A percentile compares a stretch with the other conserved stretches of the same genome.
phyloP scores from a whole-genome alignment of 441 rosid genomes.

The Arabidopsis hybrid region DNA sequence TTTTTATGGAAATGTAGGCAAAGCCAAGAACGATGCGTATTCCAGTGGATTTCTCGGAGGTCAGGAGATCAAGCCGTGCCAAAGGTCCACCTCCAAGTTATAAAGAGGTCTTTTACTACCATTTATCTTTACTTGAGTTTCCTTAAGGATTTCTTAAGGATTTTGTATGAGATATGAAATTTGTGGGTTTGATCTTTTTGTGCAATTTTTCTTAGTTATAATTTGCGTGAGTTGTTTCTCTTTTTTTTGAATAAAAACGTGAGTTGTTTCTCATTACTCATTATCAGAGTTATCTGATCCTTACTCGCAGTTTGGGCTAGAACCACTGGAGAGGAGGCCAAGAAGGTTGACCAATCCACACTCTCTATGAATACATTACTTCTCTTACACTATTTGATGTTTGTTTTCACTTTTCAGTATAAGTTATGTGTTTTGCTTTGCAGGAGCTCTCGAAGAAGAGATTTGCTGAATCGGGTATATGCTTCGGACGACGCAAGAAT shows the following conservation, averaged over 20 bases:
- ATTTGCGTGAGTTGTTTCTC: too few species aligned
- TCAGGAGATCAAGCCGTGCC: conserved; percentile 75
- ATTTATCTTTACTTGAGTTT: background rate
- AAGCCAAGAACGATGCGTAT: conserved; percentile 48
- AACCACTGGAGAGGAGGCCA: conserved; percentile 53
- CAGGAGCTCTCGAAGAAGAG: conserved; percentile 56
- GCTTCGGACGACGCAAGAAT: conserved; percentile 70
- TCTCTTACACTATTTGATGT: background rate
- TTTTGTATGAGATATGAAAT: too few species aligned
- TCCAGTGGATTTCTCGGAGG: conserved; percentile 43
- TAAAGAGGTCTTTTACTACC: conserved; percentile 57
- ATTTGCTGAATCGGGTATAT: conserved; percentile 57
- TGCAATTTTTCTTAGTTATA: too few species aligned
- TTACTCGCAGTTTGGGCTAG: conserved; percentile 53
- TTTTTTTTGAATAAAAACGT: too few species aligned
- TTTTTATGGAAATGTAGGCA: conserved; percentile 31
- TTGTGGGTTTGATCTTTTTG: too few species aligned
- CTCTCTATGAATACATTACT: background rate
- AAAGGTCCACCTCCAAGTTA: conserved; percentile 69
- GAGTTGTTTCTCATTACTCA: background rate
- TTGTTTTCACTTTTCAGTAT: background rate
- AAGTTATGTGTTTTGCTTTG: conserved; percentile 12
- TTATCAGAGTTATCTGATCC: conserved; percentile 7
- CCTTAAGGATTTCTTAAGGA: too few species aligned
- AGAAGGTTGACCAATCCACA: conserved; percentile 54